Percentiles rank a stretch among this genome's conserved stretches.
Conservation (phyloP, 257 asterid genomes). For the Echites panduratus region DNA sequence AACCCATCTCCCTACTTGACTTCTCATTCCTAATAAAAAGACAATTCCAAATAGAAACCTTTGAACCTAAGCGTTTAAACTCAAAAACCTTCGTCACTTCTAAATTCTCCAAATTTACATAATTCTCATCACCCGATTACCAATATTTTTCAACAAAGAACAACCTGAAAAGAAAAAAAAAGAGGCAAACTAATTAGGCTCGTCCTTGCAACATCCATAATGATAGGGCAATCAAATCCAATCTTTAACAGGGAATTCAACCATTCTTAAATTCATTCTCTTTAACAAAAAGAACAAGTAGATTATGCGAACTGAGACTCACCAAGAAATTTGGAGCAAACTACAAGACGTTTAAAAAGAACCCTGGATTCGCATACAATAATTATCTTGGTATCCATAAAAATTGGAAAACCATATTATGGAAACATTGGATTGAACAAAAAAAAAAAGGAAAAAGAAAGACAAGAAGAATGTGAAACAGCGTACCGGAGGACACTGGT, state of each 20-base stretch:
- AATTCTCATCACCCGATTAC: neutral
- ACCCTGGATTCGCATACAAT: neutral
- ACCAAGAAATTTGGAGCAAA: neutral
- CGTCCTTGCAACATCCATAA: too few species aligned
- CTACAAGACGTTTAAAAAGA: neutral
- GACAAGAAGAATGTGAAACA: neutral
- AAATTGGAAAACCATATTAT: neutral
- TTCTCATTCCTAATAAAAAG: conserved; percentile 39
- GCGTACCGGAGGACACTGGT: conserved; percentile 5
- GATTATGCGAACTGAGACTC: neutral
- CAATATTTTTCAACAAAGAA: neutral
- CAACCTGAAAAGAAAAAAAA: conserved; percentile 8
- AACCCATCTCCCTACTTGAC: conserved; percentile 65
- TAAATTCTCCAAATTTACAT: neutral
- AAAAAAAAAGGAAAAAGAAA: neutral
- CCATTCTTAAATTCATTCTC: neutral
- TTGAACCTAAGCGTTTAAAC: neutral
- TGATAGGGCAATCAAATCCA: neutral
- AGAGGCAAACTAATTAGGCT: neutral
- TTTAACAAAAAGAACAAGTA: neutral
- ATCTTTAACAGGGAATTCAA: neutral
- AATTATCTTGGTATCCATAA: neutral
- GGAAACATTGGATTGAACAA: neutral
- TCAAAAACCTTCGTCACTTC: neutral
- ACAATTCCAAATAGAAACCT: conserved; percentile 6